These are phyloP conservation scores for Wallacemonas sp. DNA, from an alignment of 208 protist species.

Conservation along the genomic window DNA sequence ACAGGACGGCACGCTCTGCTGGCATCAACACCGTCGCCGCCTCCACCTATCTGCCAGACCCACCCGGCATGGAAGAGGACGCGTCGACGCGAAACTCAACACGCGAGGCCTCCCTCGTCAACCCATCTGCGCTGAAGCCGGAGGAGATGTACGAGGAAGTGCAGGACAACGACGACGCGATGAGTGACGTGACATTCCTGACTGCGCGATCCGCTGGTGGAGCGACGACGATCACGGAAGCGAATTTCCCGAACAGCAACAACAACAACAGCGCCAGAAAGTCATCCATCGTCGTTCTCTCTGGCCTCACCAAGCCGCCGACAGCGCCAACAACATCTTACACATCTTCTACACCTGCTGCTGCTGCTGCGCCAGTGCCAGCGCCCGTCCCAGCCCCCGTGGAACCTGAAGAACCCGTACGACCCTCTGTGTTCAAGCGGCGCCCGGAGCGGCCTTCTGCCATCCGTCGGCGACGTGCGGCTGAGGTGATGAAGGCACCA, in stretches of 20 bases:
- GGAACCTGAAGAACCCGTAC: not conserved
- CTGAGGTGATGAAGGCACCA: not conserved
- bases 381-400: not conserved
- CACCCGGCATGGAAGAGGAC: not conserved
- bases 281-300: not conserved
- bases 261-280: not conserved
- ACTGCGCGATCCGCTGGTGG: slow-evolving; percentile 7
- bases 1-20: slow-evolving; percentile 9
- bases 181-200: slow-evolving; percentile 4
- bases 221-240: slow-evolving; percentile 8
- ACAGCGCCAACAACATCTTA: not conserved
- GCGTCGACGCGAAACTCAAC: not conserved
- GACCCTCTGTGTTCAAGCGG: not conserved
- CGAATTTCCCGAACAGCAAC: too few relatives aligned
- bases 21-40: not conserved
- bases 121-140: not conserved
- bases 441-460: not conserved
- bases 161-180: not conserved
- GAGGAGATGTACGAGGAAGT: not conserved
- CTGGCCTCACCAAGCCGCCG: not conserved
- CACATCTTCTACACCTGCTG: not conserved
- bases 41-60: slow-evolving; percentile 1
- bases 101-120: not conserved
- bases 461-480: not conserved
- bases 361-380: not conserved